Percentiles rank a stretch among this genome's conserved stretches.
phyloP scores from a whole-genome alignment of 805 yeast genomes.

The Candida fluviatilis region DNA sequence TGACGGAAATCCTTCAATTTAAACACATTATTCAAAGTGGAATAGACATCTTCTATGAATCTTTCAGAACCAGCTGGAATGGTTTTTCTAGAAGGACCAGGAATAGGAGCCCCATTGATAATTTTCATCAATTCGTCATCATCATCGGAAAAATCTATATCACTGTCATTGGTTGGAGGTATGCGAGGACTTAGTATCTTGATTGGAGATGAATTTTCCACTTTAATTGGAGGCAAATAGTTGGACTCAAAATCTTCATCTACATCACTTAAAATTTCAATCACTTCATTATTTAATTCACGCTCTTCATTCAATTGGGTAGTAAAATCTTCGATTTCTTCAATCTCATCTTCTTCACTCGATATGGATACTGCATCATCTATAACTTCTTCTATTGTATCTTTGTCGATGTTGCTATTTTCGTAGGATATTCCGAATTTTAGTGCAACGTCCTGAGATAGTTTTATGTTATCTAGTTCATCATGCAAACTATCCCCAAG shows the following conservation, averaged over 20 bases:
- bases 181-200: not conserved
- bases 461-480: slow-evolving; percentile 22
- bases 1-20: slow-evolving; percentile 64
- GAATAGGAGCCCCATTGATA: slow-evolving; percentile 15
- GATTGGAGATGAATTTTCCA: slow-evolving; percentile 12
- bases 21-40: slow-evolving; percentile 55
- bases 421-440: slow-evolving; percentile 24
- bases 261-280: slow-evolving; percentile 35
- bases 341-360: slow-evolving; percentile 12
- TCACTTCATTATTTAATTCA: slow-evolving; percentile 27
- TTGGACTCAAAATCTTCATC: slow-evolving; percentile 19
- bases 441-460: slow-evolving; percentile 33
- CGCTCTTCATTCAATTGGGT: slow-evolving; percentile 41
- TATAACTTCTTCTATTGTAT: slow-evolving; percentile 6
- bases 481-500: slow-evolving; percentile 5
- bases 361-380: slow-evolving; percentile 8
- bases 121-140: slow-evolving; percentile 26
- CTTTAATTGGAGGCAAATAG: slow-evolving; percentile 27
- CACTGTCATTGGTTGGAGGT: slow-evolving; percentile 2
- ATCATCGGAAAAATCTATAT: slow-evolving; percentile 14
- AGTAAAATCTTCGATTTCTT: slow-evolving; percentile 19
- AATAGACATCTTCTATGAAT: slow-evolving; percentile 70
- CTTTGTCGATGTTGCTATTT: not conserved
- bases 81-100: slow-evolving; percentile 10
- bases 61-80: slow-evolving; percentile 32